Base-by-base conservation (phyloP, 139 green algal genomes). In the Chlorella ohadii region DNA sequence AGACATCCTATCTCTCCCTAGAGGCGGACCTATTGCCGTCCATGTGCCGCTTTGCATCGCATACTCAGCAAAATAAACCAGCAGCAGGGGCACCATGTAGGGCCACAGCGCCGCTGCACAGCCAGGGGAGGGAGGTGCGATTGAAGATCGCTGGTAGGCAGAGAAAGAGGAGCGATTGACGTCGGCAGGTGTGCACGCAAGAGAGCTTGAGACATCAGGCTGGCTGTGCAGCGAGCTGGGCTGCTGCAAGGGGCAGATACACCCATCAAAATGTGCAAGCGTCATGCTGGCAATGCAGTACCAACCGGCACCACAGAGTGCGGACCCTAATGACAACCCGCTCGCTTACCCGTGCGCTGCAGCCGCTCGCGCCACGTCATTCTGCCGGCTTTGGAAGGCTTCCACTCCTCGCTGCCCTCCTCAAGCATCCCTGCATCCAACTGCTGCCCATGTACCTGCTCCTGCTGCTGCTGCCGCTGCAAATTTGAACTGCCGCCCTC, bases 61-160 rank as follows among this genome's bases (percentile, higher is more conserved):
- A 72, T 95, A 95, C 87, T 94, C 91, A 7, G 88, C 84, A 75
- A 89, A 91, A 73, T 95, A 95, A 11, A 95, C 92, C 1, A 88
- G 33, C 27, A 91, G 78, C 31, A 95, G 88, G 27, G 91, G 91
- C 36, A 90, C 83, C 76, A 88, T 94, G 81, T 91, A 94, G 17
- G 85, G 87, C 90, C 91, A 95, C 34, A 95, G 85, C 15, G 16
- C 19, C 17, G 78, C 80, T 79, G 79, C 73, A n/a, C n/a, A 78
- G 16, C 59, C 19, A 31, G 63, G 13, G 63, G 0, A 20, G 63
- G 28, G 63, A 5, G 63, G 28, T 51, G 44, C 7, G 7, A 51
- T n/a, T n/a, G n/a, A n/a, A n/a, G n/a, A n/a, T n/a, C n/a, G n/a
- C n/a, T n/a, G n/a, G n/a, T n/a, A n/a, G n/a, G n/a, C n/a, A n/a